These are phyloP conservation scores for Vicia villosa DNA, from an alignment of 306 rosid species.

Conservation along the genomic window DNA sequence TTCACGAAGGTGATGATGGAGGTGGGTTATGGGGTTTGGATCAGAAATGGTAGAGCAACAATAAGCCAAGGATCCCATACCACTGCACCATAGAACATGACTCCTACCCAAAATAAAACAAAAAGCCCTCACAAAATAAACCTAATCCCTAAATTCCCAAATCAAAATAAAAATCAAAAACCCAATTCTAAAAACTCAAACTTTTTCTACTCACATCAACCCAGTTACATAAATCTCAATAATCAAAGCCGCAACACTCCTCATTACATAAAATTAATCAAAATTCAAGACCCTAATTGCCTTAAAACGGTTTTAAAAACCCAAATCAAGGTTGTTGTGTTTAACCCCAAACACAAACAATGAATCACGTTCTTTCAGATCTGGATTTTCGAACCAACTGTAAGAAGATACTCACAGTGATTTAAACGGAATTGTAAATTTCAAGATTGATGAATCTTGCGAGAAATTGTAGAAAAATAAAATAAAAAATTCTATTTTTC, in stretches of 20 bases:
- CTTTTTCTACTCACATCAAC: constrained; percentile 8
- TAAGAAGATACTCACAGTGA: constrained; percentile 8
- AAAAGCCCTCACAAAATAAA: constrained; percentile 28
- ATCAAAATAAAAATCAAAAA: constrained; percentile 19
- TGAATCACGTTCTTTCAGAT: constrained; percentile 43
- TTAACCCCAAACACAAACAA: constrained; percentile 30
- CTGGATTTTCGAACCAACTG: constrained; percentile 39
- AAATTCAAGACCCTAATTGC: constrained; percentile 27
- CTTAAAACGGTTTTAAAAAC: constrained; percentile 39
- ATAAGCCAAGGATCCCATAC: constrained; percentile 99
- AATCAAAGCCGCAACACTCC: constrained; percentile 14
- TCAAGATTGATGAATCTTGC: constrained; percentile 21
- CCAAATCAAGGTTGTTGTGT: constrained; percentile 33
- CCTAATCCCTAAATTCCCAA: constrained; percentile 25
- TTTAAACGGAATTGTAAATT: constrained; percentile 5
- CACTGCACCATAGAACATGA: constrained; percentile 93
- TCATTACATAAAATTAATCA: constrained; percentile 14
- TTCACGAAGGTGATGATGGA: no score
- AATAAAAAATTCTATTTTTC: constrained; percentile 1
- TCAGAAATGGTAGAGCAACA: no score
- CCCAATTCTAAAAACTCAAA: constrained; percentile 34
- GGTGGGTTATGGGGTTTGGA: no score
- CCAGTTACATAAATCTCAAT: constrained; percentile 23
- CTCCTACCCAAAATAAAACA: constrained; percentile 34
- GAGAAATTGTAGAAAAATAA: constrained; percentile 31